Conservation (phyloP, 371 early-diverging fungal species). For the Blakeslea trispora region DNA sequence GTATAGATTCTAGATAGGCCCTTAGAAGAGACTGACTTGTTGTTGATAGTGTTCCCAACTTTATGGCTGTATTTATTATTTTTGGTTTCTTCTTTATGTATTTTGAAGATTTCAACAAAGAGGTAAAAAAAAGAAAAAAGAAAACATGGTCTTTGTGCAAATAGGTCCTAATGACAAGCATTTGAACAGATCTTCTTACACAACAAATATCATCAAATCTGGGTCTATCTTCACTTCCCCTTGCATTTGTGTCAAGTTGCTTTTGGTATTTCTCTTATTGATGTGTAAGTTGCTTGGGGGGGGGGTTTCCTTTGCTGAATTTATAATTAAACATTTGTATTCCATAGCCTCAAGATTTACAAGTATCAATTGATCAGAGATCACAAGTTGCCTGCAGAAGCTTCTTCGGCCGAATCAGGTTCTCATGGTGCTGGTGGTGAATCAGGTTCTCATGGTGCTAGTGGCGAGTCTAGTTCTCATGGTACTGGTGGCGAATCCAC, state of each 20-base stretch:
- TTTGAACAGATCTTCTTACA: slow-evolving; percentile 49
- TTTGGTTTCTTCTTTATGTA: slow-evolving; percentile 59
- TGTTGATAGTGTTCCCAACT: slow-evolving; percentile 41
- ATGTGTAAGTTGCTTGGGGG: slow-evolving; percentile 32
- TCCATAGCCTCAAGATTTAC: slow-evolving; percentile 38
- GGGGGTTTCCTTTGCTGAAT: neutral
- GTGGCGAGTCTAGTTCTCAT: neutral
- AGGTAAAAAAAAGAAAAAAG: slow-evolving; percentile 24
- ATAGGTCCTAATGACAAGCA: no score
- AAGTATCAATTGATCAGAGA: slow-evolving; percentile 31
- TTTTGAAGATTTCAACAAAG: slow-evolving; percentile 56
- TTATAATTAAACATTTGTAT: no score
- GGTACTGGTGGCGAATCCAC: neutral
- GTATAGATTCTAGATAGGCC: no score
- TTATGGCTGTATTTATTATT: slow-evolving; percentile 53
- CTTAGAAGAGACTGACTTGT: slow-evolving; percentile 1
- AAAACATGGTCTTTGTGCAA: no score
- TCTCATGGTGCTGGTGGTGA: neutral
- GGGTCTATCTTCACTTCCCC: slow-evolving; percentile 63
- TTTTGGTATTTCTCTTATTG: slow-evolving; percentile 51
- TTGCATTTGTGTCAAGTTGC: slow-evolving; percentile 58
- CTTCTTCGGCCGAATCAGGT: neutral
- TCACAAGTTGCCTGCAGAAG: slow-evolving; percentile 23
- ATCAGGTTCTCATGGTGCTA: neutral
- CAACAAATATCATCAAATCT: slow-evolving; percentile 53